A percentile compares a stretch with the other conserved stretches of the same genome.
phyloP scores from a whole-genome alignment of 805 yeast species.

The Ogataea minuta region DNA sequence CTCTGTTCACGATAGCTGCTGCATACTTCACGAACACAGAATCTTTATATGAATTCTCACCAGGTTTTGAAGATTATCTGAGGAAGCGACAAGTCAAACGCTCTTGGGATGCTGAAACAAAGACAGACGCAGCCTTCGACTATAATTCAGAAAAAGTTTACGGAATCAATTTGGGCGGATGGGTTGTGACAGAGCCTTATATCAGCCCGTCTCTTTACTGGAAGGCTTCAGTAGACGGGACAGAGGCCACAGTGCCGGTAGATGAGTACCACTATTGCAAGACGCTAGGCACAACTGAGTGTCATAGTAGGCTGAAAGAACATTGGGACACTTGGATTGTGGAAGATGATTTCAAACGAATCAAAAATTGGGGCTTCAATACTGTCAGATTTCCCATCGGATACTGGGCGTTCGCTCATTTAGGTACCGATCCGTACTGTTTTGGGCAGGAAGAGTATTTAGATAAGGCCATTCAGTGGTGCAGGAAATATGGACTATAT shows the following conservation, averaged over 20 bases:
- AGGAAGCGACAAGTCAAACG: slow-evolving; percentile 7
- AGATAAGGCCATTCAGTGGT: slow-evolving; percentile 68
- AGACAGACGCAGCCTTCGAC: slow-evolving; percentile 13
- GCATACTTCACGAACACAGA: not conserved
- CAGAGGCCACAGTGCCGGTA: slow-evolving; percentile 45
- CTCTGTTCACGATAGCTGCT: not conserved
- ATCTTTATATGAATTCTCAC: slow-evolving; percentile 11
- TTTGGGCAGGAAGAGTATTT: slow-evolving; percentile 64
- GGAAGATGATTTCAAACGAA: slow-evolving; percentile 54
- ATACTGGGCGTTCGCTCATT: slow-evolving; percentile 69
- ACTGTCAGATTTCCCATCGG: slow-evolving; percentile 78
- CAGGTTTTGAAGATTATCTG: slow-evolving; percentile 8
- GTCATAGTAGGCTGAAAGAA: slow-evolving; percentile 39
- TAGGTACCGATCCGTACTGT: slow-evolving; percentile 58
- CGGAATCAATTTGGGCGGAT: slow-evolving; percentile 66
- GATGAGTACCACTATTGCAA: slow-evolving; percentile 61
- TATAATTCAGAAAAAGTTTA: slow-evolving; percentile 28
- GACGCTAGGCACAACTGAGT: slow-evolving; percentile 46
- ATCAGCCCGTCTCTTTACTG: slow-evolving; percentile 62
- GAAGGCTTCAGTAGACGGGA: slow-evolving; percentile 28
- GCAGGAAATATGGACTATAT: slow-evolving; percentile 53
- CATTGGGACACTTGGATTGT: slow-evolving; percentile 63
- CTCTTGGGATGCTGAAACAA: slow-evolving; percentile 9
- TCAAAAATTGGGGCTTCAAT: slow-evolving; percentile 55
- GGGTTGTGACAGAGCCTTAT: slow-evolving; percentile 71